Base-by-base conservation (phyloP, 192 early-diverging fungal species). In the Gonapodya prolifera region DNA sequence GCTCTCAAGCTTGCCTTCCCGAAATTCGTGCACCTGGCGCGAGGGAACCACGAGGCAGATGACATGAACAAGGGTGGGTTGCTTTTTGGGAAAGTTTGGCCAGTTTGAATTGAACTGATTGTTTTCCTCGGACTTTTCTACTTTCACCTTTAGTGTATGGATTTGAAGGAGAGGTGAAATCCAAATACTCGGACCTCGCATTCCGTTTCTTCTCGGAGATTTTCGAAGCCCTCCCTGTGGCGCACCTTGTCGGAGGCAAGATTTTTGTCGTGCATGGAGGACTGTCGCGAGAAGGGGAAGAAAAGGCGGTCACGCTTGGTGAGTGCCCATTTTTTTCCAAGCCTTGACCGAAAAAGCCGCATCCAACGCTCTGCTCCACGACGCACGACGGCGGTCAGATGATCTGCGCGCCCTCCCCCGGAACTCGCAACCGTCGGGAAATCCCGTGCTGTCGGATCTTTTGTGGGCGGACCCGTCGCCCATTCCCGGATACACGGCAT, bases 251-350 rank as follows among this genome's bases (percentile, higher is more conserved):
- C 75, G 87, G 91, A 70, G 86, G 92, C 32, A 96, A 96, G 86
- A 94, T 99, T 74, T 87, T 99, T 78, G 95, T 99, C 2, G 92
- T 96, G 28, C 98, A 99, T 78, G 98, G 98, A 73, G 98, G 98
- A 1, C 83, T 99, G 78, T 97, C 94, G 80, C 92, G 91, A 35
- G 88, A 89, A 73, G 94, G 96, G 78, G 91, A 92, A 28, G 86
- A 87, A 61, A 80, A 83, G 76, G 83, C 82, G 29, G 98, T 98
- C 1, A 93, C 95, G 0, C 84, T 99, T 79, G 92, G 94, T 79
- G 94, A 98, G 78, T 77, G 87, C n/a, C n/a, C n/a, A n/a, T n/a
- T n/a, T n/a, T n/a, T n/a, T n/a, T n/a, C n/a, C n/a, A 70, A 32
- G 35, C 61, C 35, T 35, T 30, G n/a, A n/a, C n/a, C 33, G n/a